Evolutionary conservation across 805 yeast genomes (phyloP).

Genomic region (Yarrowia phangngaensis): DNA sequence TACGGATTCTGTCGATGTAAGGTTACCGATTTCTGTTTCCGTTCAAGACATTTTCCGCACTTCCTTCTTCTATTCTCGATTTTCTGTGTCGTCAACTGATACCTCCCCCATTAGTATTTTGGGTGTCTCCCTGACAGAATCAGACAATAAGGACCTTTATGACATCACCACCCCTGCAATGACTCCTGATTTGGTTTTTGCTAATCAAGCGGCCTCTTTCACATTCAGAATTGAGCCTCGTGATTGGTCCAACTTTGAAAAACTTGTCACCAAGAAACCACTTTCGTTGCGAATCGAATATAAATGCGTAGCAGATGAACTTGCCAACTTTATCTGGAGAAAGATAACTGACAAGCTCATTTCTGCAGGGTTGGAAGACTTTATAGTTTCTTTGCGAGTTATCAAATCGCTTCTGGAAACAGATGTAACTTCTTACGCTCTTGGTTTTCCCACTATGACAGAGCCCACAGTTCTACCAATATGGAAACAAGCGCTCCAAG

Average conservation of each 20-base stretch:
- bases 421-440: constrained; percentile 21
- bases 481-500: constrained; percentile 11
- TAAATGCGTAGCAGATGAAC: constrained; percentile 32
- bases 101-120: constrained; percentile 44
- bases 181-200: constrained; percentile 48
- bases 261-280: constrained; percentile 33
- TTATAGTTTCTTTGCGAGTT: constrained; percentile 19
- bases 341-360: constrained; percentile 25
- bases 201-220: constrained; percentile 65
- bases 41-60: constrained; percentile 74
- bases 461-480: constrained; percentile 12
- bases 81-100: constrained; percentile 60
- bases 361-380: constrained; percentile 21
- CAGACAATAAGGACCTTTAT: constrained; percentile 42
- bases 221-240: constrained; percentile 51
- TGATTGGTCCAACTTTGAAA: constrained; percentile 42
- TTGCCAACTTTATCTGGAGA: constrained; percentile 23
- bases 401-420: constrained; percentile 27
- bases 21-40: constrained; percentile 62
- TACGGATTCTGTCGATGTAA: constrained; percentile 46
- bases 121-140: constrained; percentile 48
- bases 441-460: constrained; percentile 25
- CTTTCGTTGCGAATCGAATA: constrained; percentile 29
- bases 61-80: constrained; percentile 57
- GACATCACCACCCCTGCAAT: constrained; percentile 38